These are phyloP conservation scores for Ophiognomonia clavigignenti-juglandacearum DNA, from an alignment of 2,329 filamentous ascomycete species.

Conservation along the genomic window DNA sequence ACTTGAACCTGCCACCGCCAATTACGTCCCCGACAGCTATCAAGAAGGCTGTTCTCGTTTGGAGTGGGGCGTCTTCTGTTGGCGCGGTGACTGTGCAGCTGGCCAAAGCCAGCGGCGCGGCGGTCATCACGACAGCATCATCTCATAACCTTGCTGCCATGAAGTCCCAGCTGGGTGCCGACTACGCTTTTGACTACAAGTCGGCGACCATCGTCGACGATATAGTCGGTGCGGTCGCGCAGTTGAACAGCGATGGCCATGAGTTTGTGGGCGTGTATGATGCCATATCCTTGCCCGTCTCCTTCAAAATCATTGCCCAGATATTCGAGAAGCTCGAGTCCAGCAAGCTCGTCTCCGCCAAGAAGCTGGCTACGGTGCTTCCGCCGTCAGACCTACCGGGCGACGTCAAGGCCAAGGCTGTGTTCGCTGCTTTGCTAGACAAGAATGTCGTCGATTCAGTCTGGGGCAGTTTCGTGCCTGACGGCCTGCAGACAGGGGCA, in stretches of 20 bases:
- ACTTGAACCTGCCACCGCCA: conserved; percentile 1
- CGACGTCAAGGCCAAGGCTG: neutral
- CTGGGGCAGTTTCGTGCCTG: conserved; percentile 2
- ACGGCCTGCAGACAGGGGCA: neutral
- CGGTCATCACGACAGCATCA: conserved; percentile 13
- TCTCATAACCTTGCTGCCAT: conserved; percentile 6
- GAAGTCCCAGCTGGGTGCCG: conserved; percentile 1
- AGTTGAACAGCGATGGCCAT: neutral
- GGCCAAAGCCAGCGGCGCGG: conserved; percentile 9
- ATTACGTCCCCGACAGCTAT: conserved; percentile 10
- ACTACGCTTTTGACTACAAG: conserved; percentile 12
- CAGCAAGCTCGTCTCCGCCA: neutral
- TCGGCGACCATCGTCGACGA: conserved; percentile 2
- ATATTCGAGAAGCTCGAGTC: neutral
- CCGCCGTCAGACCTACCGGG: neutral
- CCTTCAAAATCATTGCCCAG: neutral
- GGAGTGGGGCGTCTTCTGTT: conserved; percentile 16
- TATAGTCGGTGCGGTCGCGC: neutral
- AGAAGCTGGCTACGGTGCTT: neutral
- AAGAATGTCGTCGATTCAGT: neutral
- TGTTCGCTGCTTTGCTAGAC: neutral
- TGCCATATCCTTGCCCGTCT: conserved; percentile 5
- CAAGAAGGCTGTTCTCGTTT: conserved; percentile 11
- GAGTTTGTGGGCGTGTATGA: conserved; percentile 9
- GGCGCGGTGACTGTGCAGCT: conserved; percentile 12